These are phyloP conservation scores for Neurospora crassa DNA, from an alignment of 2,329 filamentous ascomycete species.

Conservation along the genomic window DNA sequence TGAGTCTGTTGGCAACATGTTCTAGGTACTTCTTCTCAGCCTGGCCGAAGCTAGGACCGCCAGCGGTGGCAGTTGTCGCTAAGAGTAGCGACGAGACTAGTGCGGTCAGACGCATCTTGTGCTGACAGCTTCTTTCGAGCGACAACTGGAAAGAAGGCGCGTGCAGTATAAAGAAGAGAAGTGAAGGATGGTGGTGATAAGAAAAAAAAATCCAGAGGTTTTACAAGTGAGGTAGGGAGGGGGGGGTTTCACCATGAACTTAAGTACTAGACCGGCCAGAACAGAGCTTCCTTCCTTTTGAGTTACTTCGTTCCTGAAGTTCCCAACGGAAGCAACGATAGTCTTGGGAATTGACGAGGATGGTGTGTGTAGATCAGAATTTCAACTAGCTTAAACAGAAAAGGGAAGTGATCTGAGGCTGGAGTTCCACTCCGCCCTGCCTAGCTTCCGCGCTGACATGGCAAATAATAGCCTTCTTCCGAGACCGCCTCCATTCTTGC, in stretches of 20 bases:
- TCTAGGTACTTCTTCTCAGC: conserved; percentile 11
- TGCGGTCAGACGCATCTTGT: conserved; percentile 8
- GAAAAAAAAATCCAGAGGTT: neutral
- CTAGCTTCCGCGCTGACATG: neutral
- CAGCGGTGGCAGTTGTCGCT: conserved; percentile 3
- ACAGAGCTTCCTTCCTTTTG: neutral
- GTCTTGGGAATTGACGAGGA: neutral
- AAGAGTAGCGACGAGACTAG: conserved; percentile 6
- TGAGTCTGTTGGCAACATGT: conserved; percentile 5
- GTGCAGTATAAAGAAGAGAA: neutral
- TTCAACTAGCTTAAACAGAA: neutral
- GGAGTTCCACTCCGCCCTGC: neutral
- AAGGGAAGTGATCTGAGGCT: neutral
- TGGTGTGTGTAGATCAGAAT: neutral
- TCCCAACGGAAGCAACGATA: neutral
- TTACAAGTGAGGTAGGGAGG: neutral
- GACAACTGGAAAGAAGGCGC: neutral
- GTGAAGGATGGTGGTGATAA: neutral
- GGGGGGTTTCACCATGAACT: neutral
- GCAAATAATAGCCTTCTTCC: neutral
- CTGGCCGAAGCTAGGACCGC: conserved; percentile 9
- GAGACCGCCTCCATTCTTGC: neutral
- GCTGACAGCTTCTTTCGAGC: neutral
- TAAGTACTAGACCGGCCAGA: neutral
- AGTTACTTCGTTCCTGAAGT: neutral